A percentile compares a stretch with the other conserved stretches of the same genome.
These are phyloP conservation scores for Fraxinus platypoda DNA, from an alignment of 305 asterid species.

Conservation along the genomic window DNA sequence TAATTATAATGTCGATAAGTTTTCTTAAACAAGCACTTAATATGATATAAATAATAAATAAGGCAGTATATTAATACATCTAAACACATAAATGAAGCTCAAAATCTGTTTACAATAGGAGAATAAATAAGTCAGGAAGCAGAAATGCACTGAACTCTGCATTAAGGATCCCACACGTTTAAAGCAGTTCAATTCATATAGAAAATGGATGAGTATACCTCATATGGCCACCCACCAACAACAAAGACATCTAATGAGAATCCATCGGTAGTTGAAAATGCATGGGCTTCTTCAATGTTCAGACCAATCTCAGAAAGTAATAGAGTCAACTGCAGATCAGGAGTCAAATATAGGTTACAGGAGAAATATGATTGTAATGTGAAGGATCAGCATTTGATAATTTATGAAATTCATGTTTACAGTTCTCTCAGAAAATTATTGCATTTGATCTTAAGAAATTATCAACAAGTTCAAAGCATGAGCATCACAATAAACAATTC, in stretches of 20 bases:
- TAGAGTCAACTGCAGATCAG: constrained; percentile 41
- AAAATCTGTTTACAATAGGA: neutral
- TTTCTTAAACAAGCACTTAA: neutral
- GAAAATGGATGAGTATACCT: constrained; percentile 29
- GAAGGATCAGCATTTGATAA: neutral
- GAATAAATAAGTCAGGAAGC: neutral
- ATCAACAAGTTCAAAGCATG: neutral
- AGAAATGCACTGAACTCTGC: neutral
- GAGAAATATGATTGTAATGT: neutral
- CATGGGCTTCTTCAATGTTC: constrained; percentile 63
- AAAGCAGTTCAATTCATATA: neutral
- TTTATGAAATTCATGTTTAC: neutral
- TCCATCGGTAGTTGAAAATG: constrained; percentile 55
- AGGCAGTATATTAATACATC: neutral
- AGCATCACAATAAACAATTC: neutral
- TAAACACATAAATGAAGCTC: neutral
- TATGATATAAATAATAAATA: neutral
- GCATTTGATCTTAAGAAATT: neutral
- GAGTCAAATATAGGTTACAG: neutral
- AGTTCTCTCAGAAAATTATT: neutral
- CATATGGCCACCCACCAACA: constrained; percentile 56
- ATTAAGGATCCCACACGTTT: neutral
- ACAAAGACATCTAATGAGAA: constrained; percentile 59
- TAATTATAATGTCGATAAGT: neutral
- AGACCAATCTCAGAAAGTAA: constrained; percentile 52